These are phyloP conservation scores for Neofusicoccum laricinum DNA, from an alignment of 2,329 filamentous ascomycete genomes.

Conservation along the genomic window DNA sequence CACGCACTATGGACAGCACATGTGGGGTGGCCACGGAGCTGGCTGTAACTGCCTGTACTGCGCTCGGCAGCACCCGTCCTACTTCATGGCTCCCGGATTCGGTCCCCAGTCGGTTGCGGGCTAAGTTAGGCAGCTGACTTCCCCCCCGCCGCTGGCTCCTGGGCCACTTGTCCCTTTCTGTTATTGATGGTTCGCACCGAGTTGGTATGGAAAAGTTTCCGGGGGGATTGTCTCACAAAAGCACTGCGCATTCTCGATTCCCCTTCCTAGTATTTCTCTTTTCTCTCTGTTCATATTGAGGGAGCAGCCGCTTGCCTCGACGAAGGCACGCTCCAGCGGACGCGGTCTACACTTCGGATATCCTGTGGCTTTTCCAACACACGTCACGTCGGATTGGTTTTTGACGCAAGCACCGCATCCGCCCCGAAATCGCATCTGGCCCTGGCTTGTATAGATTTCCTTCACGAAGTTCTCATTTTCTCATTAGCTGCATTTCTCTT, in stretches of 20 bases:
- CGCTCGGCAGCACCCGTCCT: conserved; percentile 35
- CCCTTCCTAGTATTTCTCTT: neutral
- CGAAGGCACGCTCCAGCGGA: conserved; percentile 18
- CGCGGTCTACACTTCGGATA: conserved; percentile 12
- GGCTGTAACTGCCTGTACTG: conserved; percentile 39
- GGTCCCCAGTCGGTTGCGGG: conserved; percentile 38
- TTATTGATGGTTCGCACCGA: conserved; percentile 11
- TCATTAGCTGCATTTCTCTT: neutral
- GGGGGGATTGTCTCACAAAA: conserved; percentile 15
- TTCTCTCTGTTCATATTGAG: conserved; percentile 15
- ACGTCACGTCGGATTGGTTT: conserved; percentile 8
- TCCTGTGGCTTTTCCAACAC: conserved; percentile 1
- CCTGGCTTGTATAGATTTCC: conserved; percentile 17
- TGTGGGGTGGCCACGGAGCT: conserved; percentile 36
- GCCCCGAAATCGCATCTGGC: conserved; percentile 12
- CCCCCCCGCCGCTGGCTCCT: neutral
- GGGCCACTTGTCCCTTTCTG: neutral
- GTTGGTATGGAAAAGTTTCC: conserved; percentile 16
- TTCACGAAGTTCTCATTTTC: conserved; percentile 12
- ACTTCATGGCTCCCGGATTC: conserved; percentile 38
- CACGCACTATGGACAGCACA: conserved; percentile 32
- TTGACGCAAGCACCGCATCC: conserved; percentile 16
- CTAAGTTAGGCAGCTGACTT: conserved; percentile 15
- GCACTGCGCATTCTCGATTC: conserved; percentile 11
- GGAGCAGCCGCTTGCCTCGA: conserved; percentile 10